These are phyloP conservation scores for Fusarium veterinarium DNA, from an alignment of 2,329 filamentous ascomycete genomes.

Conservation along the genomic window DNA sequence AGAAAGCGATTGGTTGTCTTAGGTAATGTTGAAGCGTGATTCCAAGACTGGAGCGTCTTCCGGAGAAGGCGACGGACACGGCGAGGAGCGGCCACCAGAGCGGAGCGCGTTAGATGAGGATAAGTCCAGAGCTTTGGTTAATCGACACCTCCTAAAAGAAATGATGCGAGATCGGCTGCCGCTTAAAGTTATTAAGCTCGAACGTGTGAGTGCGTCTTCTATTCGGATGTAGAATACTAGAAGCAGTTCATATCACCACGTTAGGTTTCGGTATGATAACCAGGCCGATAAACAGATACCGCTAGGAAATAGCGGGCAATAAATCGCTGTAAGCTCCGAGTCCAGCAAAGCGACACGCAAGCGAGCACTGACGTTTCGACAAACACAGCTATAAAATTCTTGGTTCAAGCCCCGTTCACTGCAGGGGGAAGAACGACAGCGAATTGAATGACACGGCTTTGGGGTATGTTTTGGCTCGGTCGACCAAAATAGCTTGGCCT, in stretches of 20 bases:
- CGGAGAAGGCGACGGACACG: constrained; percentile 36
- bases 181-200: neutral
- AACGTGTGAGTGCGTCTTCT: constrained; percentile 13
- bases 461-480: constrained; percentile 37
- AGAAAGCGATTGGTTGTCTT: constrained; percentile 26
- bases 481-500: constrained; percentile 42
- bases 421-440: constrained; percentile 10
- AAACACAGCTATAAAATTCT: constrained; percentile 17
- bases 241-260: constrained; percentile 15
- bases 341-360: constrained; percentile 20
- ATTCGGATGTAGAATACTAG: constrained; percentile 27
- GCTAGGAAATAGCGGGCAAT: constrained; percentile 28
- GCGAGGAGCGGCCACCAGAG: constrained; percentile 33
- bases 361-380: constrained; percentile 23
- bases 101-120: constrained; percentile 26
- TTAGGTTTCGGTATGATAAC: constrained; percentile 14
- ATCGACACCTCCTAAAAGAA: constrained; percentile 20
- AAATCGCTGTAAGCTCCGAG: constrained; percentile 13
- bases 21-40: constrained; percentile 31
- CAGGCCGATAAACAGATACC: constrained; percentile 1
- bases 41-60: constrained; percentile 21
- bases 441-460: constrained; percentile 42
- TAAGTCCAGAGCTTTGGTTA: constrained; percentile 24
- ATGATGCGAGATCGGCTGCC: constrained; percentile 9
- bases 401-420: neutral